phyloP scores from a whole-genome alignment of 1,284 basidiomycete genomes.

The Bondarzewia mesenterica region DNA sequence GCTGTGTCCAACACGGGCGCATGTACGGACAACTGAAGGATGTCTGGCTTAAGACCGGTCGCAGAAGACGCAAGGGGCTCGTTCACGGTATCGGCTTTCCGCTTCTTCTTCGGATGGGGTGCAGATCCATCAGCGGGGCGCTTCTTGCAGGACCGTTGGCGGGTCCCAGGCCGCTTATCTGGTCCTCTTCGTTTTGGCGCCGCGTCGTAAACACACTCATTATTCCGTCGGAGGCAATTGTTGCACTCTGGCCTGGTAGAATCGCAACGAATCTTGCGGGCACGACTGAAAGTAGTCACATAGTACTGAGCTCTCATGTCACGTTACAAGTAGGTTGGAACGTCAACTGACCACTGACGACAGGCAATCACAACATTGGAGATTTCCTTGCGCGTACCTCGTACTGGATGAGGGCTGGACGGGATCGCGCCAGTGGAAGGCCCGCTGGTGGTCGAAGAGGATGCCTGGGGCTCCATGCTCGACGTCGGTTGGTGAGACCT shows the following conservation, averaged over 20 bases:
- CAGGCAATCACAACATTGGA: slow-evolving; percentile 53
- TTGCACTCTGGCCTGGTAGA: slow-evolving; percentile 71
- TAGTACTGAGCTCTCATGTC: slow-evolving; percentile 23
- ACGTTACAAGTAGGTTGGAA: slow-evolving; percentile 1
- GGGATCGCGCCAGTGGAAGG: slow-evolving; percentile 1
- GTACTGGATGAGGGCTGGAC: slow-evolving; percentile 7
- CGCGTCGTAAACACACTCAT: slow-evolving; percentile 69
- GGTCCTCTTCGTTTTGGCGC: slow-evolving; percentile 74
- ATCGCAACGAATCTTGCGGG: slow-evolving; percentile 78
- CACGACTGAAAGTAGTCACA: slow-evolving; percentile 40
- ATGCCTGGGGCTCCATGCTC: slow-evolving; percentile 4
- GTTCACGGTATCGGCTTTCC: slow-evolving; percentile 27
- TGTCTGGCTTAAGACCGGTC: slow-evolving; percentile 22
- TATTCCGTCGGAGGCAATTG: slow-evolving; percentile 68
- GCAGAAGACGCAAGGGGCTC: slow-evolving; percentile 18
- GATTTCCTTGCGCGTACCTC: slow-evolving; percentile 43
- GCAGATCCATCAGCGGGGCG: slow-evolving; percentile 49
- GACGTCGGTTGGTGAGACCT: slow-evolving; percentile 1
- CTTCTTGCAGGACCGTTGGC: slow-evolving; percentile 76
- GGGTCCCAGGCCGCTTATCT: slow-evolving; percentile 74
- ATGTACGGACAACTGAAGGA: slow-evolving; percentile 6
- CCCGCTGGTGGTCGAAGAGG: neutral
- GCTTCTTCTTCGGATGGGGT: slow-evolving; percentile 51
- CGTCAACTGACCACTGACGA: slow-evolving; percentile 27
- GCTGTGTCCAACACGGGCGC: neutral